Conservation (phyloP, 345 rosid species). For the Salix viminalis region DNA sequence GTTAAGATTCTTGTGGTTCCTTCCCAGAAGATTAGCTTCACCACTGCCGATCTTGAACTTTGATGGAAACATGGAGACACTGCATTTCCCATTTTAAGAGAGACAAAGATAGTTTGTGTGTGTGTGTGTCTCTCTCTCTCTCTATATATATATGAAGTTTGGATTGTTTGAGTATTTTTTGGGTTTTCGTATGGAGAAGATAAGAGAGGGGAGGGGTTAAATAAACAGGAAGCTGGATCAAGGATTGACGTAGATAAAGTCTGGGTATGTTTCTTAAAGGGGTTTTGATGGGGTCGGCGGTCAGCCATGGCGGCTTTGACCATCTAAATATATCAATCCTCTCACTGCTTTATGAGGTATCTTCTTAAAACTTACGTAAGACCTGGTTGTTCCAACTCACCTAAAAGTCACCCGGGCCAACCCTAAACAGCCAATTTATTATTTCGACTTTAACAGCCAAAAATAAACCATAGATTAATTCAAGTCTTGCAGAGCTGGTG, state of each 20-base stretch:
- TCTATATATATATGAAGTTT: background rate
- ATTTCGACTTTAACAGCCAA: background rate
- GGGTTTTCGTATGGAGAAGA: background rate
- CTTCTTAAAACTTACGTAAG: background rate
- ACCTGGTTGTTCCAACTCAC: background rate
- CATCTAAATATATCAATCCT: background rate
- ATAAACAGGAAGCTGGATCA: background rate
- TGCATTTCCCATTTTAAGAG: constrained; percentile 42
- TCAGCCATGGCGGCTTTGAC: constrained; percentile 57
- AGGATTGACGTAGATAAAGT: constrained; percentile 30
- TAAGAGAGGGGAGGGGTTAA: background rate
- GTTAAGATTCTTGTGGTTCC: constrained; percentile 49
- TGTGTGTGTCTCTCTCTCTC: no score
- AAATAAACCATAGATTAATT: background rate
- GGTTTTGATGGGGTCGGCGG: constrained; percentile 37
- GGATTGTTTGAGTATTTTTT: background rate
- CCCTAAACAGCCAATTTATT: background rate
- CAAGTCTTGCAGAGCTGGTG: background rate
- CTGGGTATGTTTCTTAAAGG: constrained; percentile 13
- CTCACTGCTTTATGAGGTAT: background rate
- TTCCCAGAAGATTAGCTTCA: constrained; percentile 56
- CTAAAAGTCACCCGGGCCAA: background rate
- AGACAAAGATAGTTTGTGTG: background rate
- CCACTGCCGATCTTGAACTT: constrained; percentile 3
- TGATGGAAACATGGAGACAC: constrained; percentile 36